phyloP scores from a whole-genome alignment of 805 yeast species.

The Komagataella pseudopastoris region DNA sequence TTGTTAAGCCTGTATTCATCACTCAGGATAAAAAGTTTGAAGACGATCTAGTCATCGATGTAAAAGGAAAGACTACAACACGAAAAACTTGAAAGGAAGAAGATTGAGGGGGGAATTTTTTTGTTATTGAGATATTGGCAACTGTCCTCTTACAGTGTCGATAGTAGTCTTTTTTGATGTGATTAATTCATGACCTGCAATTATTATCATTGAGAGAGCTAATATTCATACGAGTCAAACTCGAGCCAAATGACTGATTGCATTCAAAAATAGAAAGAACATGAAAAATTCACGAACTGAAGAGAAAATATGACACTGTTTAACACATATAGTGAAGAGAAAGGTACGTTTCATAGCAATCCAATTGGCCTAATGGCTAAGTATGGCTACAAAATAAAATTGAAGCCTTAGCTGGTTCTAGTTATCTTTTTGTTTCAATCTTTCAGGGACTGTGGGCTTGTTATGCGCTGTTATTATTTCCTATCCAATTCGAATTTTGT shows the following conservation, averaged over 20 bases:
- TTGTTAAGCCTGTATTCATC: neutral
- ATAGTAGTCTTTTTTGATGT: neutral
- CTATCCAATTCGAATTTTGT: neutral
- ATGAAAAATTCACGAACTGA: neutral
- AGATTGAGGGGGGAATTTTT: too few relatives aligned
- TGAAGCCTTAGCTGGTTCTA: neutral
- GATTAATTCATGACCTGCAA: neutral
- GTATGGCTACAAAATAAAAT: neutral
- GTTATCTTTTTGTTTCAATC: too few relatives aligned
- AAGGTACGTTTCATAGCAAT: neutral
- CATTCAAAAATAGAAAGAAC: neutral
- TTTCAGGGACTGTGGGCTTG: neutral
- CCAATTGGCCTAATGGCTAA: neutral
- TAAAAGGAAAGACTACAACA: neutral
- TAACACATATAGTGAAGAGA: neutral
- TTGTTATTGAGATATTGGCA: too few relatives aligned
- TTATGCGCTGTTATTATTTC: neutral
- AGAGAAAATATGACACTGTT: too few relatives aligned
- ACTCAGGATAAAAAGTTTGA: neutral
- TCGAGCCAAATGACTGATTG: neutral
- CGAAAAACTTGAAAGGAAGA: neutral
- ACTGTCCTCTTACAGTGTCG: neutral
- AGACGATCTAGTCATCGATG: neutral
- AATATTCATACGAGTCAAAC: neutral
- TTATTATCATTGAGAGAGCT: neutral